A percentile compares a stretch with the other conserved stretches of the same genome.
phyloP scores from a whole-genome alignment of 768 basidiomycete species.

The Mycena capillaripes region DNA sequence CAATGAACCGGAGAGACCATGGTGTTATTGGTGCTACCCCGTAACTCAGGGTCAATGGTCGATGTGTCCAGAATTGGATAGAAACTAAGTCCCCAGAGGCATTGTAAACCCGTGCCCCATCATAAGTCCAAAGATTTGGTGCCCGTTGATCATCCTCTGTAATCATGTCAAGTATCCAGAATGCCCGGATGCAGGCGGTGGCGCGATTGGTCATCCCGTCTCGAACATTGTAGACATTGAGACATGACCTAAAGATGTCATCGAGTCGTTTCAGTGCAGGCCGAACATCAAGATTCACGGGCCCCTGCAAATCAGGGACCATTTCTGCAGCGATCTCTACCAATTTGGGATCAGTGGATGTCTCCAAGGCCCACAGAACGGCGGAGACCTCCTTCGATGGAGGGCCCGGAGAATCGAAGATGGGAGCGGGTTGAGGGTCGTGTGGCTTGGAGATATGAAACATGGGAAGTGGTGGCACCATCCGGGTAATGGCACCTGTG shows the following conservation, averaged over 20 bases:
- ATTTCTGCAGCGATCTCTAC: background rate
- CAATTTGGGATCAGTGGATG: background rate
- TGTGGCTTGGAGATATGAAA: background rate
- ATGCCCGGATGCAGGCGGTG: conserved; percentile 3
- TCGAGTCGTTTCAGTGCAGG: background rate
- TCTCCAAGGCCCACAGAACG: background rate
- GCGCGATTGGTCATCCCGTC: background rate
- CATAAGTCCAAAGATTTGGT: background rate
- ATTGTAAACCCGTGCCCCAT: too few species aligned
- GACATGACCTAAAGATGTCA: background rate
- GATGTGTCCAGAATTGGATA: background rate
- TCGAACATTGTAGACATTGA: background rate
- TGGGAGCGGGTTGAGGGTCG: background rate
- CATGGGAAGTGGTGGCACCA: background rate
- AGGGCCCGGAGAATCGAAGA: background rate
- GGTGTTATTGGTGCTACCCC: background rate
- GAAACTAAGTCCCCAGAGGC: background rate
- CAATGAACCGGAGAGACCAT: background rate
- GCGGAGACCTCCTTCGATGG: background rate
- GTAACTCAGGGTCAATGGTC: background rate
- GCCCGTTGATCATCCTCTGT: background rate
- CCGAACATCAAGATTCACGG: background rate
- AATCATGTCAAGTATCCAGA: background rate
- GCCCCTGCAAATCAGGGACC: background rate
- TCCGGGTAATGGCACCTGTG: background rate